Conservation (phyloP, 495 filamentous ascomycete species). For the Penicillium longicatenatum region DNA sequence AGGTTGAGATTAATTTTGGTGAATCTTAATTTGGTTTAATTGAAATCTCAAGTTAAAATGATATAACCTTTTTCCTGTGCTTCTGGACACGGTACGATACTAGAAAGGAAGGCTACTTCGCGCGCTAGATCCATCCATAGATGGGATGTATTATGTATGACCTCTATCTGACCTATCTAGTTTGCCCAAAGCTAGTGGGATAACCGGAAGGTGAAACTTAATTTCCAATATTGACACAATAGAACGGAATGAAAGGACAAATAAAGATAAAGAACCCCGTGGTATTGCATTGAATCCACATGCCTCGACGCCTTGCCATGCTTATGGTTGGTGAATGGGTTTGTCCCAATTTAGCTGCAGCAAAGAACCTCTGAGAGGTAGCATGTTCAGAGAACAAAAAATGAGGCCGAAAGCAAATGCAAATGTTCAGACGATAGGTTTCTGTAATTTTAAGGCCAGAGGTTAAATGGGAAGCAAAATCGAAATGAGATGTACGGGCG, state of each 20-base stretch:
- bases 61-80: too few relatives aligned
- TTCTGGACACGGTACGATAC: not conserved
- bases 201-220: constrained; percentile 4
- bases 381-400: constrained; percentile 5
- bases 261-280: constrained; percentile 13
- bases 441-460: not conserved
- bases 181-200: not conserved
- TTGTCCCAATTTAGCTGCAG: not conserved
- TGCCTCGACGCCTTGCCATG: constrained; percentile 43
- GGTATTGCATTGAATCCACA: constrained; percentile 18
- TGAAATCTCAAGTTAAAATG: not conserved
- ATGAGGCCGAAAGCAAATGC: constrained; percentile 4
- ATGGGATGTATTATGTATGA: not conserved
- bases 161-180: constrained; percentile 6
- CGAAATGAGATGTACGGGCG: constrained; percentile 4
- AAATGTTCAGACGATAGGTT: not conserved
- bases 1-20: not conserved
- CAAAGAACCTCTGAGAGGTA: constrained; percentile 3
- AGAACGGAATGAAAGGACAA: constrained; percentile 8
- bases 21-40: not conserved
- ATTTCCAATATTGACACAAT: constrained; percentile 19
- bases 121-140: not conserved
- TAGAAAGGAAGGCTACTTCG: not conserved
- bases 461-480: constrained; percentile 1
- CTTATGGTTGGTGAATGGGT: constrained; percentile 11